Base-by-base conservation (phyloP, 2,329 filamentous ascomycete species). In the Fusarium scirpi region DNA sequence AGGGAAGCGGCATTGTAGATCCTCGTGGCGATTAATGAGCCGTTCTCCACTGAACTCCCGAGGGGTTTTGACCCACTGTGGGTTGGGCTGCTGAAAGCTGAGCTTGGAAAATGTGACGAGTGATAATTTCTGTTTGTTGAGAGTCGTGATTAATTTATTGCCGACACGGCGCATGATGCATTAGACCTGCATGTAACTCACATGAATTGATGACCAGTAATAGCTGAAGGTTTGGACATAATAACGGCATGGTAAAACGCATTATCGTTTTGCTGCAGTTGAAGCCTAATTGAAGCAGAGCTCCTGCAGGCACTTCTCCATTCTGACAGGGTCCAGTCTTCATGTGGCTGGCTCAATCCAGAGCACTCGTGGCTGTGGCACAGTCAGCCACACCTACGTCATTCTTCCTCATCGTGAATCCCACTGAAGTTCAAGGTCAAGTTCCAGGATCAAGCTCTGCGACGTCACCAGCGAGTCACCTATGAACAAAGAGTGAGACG, bases 381-480 rank as follows among this genome's bases (percentile, higher is more conserved):
- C 29, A 18, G 12, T 13, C 22, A 71, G 69, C 69, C 69, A 66
- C 69, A 63, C 15, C 40, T 58, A 72, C 69, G 69, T 72, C 69
- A 72, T 70, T 57, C 32, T 24, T 34, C 25, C n/a, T 20, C 46
- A 27, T 40, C 34, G 5, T 30, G 40, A 32, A 46, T 38, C 32
- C 27, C 48, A 59, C 30, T 32, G 34, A 38, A 12, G 34, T n/a
- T n/a, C 49, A 41, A 52, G 24, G 25, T 53, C 32, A 38, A 51
- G 34, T 70, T 64, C 65, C 52, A 67, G 63, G 59, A 58, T 56
- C 46, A 49, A 51, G 22, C 24, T 41, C 25, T 27, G 51, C 65
- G 65, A 72, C 69, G 69, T 71, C 69, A 29, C 27, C 27, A 29
- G 27, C 27, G 11, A 29, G 25, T 27, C 25, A 27, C 25, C 9